Evolutionary conservation across 495 filamentous ascomycete species (phyloP).

Genomic region (Penicillium ochrochloron): DNA sequence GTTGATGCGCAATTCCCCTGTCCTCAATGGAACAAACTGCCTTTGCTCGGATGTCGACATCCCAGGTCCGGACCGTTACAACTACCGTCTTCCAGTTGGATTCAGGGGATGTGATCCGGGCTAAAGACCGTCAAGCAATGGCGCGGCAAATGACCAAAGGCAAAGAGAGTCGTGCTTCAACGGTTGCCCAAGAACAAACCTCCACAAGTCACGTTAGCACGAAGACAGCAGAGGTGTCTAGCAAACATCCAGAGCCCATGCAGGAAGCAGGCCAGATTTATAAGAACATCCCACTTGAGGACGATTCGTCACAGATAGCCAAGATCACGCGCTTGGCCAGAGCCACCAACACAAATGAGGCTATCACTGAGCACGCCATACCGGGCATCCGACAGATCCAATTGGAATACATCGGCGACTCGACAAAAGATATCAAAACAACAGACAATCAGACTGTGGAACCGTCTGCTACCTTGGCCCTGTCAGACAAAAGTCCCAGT

Average conservation of each 20-base stretch:
- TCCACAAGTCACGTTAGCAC: neutral
- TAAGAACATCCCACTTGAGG: neutral
- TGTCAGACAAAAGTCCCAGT: neutral
- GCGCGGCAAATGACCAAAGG: neutral
- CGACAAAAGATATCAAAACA: neutral
- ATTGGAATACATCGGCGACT: neutral
- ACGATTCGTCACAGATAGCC: constrained; percentile 10
- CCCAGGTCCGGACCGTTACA: constrained; percentile 5
- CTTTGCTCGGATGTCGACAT: neutral
- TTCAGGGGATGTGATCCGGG: constrained; percentile 9
- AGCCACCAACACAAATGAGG: constrained; percentile 4
- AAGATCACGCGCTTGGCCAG: constrained; percentile 9
- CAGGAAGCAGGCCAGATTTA: neutral
- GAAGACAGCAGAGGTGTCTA: neutral
- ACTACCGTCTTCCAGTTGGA: constrained; percentile 14
- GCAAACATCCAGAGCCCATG: neutral
- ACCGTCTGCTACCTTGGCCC: too few species aligned
- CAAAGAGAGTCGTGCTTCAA: neutral
- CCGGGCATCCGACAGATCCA: constrained; percentile 3
- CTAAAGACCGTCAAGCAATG: constrained; percentile 10
- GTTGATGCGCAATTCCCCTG: neutral
- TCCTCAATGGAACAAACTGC: neutral
- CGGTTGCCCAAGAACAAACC: neutral
- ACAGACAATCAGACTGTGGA: neutral
- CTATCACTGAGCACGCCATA: constrained; percentile 5